A percentile compares a stretch with the other conserved stretches of the same genome.
phyloP scores from a whole-genome alignment of 2,329 filamentous ascomycete species.

The Claviceps cyperi region DNA sequence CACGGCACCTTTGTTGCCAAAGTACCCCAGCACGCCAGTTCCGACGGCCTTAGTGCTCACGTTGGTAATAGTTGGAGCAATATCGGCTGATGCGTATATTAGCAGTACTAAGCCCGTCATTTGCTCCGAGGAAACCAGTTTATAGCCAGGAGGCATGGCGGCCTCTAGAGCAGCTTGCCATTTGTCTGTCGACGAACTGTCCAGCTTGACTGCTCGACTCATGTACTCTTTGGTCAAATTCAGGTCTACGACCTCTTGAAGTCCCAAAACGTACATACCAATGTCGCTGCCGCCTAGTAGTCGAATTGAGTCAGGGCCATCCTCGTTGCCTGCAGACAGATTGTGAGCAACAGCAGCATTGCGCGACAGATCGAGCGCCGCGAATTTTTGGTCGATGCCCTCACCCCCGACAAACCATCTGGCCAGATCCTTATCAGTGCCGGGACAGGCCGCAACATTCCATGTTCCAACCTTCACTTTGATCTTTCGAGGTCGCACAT shows the following conservation, averaged over 20 bases:
- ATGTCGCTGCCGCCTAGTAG: conserved; percentile 52
- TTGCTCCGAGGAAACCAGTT: conserved; percentile 66
- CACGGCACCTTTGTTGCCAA: conserved; percentile 92
- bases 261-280: conserved; percentile 74
- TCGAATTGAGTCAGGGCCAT: conserved; percentile 19
- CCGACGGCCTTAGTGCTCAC: conserved; percentile 74
- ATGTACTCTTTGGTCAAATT: conserved; percentile 67
- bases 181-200: conserved; percentile 54
- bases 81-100: conserved; percentile 67
- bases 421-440: conserved; percentile 74
- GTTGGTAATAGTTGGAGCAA: conserved; percentile 61
- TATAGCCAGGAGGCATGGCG: conserved; percentile 63
- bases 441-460: conserved; percentile 80
- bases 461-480: conserved; percentile 85
- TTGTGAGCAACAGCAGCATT: conserved; percentile 21
- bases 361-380: conserved; percentile 33
- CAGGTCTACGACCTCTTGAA: conserved; percentile 88
- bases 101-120: conserved; percentile 73
- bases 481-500: conserved; percentile 57
- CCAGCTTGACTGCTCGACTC: conserved; percentile 49
- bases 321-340: conserved; percentile 22
- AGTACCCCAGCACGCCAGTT: conserved; percentile 80
- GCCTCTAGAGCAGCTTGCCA: conserved; percentile 69
- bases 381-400: conserved; percentile 50
- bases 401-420: conserved; percentile 76